These are phyloP conservation scores for Saccharomyces paradoxus DNA, from an alignment of 805 yeast species.

Conservation along the genomic window DNA sequence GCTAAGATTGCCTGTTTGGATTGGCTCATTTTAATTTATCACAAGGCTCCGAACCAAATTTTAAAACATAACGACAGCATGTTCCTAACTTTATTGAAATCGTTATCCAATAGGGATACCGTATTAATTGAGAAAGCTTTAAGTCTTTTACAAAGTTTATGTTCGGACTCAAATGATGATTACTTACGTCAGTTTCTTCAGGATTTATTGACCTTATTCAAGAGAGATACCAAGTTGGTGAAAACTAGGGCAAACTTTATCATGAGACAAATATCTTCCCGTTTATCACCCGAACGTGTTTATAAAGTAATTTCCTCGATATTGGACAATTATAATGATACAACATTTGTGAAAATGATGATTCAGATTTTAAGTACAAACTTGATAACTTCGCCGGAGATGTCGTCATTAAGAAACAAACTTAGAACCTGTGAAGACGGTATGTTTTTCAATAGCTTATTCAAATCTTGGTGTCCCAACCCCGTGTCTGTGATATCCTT, in stretches of 20 bases:
- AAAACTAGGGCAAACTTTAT: conserved; percentile 76
- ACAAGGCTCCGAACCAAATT: conserved; percentile 53
- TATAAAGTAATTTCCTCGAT: conserved; percentile 75
- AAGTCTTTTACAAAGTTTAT: conserved; percentile 22
- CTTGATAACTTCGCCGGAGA: conserved; percentile 76
- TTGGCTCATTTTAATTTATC: conserved; percentile 80
- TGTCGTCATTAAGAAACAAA: conserved; percentile 58
- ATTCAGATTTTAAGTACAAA: conserved; percentile 83
- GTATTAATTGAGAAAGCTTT: conserved; percentile 26
- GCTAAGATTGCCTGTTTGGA: conserved; percentile 79
- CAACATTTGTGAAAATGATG: conserved; percentile 68
- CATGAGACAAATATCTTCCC: conserved; percentile 71
- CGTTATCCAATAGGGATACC: conserved; percentile 47
- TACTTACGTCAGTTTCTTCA: conserved; percentile 70
- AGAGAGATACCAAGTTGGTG: conserved; percentile 56
- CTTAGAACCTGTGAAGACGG: conserved; percentile 63
- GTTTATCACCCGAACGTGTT: conserved; percentile 74
- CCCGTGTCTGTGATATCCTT: conserved; percentile 82
- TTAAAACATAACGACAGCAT: conserved; percentile 53
- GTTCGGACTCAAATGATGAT: conserved; percentile 45
- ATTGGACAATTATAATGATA: conserved; percentile 49
- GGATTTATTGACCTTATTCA: conserved; percentile 61
- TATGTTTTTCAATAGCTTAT: conserved; percentile 62
- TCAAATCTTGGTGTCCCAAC: conserved; percentile 86
- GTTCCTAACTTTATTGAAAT: conserved; percentile 67